Base-by-base conservation (phyloP, 2,329 filamentous ascomycete species). In the Cephalotrichum gorgonifer region DNA sequence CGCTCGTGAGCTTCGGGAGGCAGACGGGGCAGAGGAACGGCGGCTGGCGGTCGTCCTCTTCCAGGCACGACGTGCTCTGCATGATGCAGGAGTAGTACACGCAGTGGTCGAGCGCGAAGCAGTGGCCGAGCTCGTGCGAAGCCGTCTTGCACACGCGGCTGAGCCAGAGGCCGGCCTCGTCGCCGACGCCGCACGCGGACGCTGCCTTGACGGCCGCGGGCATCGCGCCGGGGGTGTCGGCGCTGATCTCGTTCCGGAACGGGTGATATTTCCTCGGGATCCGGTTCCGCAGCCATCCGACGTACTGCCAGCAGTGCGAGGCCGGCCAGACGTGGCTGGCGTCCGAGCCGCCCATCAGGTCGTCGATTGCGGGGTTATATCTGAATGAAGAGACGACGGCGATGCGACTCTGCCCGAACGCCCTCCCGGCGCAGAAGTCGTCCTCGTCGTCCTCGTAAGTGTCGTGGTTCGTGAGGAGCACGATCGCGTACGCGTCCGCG, bases 121-220 rank as follows among this genome's bases (percentile, higher is more conserved):
- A 86, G 59, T 86, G 83, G 0, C 80, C 78, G 0, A 86, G 62
- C 56, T 87, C 83, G 57, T 86, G 83, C 2, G 72, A 71, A 1
- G 74, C 75, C 0, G 82, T 84, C 45, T 73, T 74, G 47, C 69
- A 78, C 2, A 78, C 60, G 11, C 75, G 69, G 9, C 70, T 71
- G 14, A 85, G 70, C 79, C 81, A 86, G 2, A 82, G 57, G 0
- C 62, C 69, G 0, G 60, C 56, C 1, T 66, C 51, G 1, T 63
- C 60, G 1, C 53, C 4, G 56, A n/a, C n/a, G n/a, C n/a, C 54
- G 5, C 60, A 61, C 20, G 61, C 57, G 14, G 71, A 53, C 2
- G 70, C 69, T 2, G 57, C 57, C 1, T 54, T 55, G n/a, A 74
- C 52, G 0, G 68, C 60, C 2, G 59, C 49, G 8, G 26, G 38